Conservation (phyloP, 148 eudicot species). For the Fallopia convolvulus region DNA sequence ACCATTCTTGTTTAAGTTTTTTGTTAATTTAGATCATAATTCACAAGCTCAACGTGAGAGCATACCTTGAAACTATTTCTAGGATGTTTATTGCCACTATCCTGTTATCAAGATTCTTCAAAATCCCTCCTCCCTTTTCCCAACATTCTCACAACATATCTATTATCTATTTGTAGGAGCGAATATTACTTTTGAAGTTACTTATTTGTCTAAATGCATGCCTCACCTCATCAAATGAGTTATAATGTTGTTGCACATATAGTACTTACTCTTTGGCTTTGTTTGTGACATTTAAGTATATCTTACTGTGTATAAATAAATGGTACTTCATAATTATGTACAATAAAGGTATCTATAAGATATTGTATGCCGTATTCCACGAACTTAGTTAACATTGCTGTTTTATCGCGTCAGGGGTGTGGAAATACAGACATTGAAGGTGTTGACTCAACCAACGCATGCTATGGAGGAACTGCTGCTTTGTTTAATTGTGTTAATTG, state of each 20-base stretch:
- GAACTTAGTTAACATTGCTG: background rate
- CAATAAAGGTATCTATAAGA: background rate
- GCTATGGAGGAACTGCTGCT: constrained; percentile 99
- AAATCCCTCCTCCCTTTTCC: background rate
- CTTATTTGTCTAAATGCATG: background rate
- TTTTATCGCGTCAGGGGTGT: constrained; percentile 38
- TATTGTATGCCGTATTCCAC: background rate
- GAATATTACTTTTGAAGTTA: background rate
- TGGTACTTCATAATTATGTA: background rate
- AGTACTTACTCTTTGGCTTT: background rate
- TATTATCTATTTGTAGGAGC: background rate
- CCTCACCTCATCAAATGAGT: background rate
- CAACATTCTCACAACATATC: background rate
- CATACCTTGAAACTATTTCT: background rate
- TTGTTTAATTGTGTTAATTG: constrained; percentile 90
- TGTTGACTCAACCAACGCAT: constrained; percentile 96
- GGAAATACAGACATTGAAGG: constrained; percentile 98
- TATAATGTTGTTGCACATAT: background rate
- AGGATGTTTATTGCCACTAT: background rate
- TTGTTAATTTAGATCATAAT: background rate
- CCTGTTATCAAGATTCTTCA: background rate
- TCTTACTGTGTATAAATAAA: background rate
- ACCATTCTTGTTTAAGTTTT: background rate
- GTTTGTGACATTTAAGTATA: background rate
- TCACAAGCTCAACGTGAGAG: background rate